Evolutionary conservation across 768 basidiomycete species (phyloP).

Genomic region (Leucocoprinus leucothites): DNA sequence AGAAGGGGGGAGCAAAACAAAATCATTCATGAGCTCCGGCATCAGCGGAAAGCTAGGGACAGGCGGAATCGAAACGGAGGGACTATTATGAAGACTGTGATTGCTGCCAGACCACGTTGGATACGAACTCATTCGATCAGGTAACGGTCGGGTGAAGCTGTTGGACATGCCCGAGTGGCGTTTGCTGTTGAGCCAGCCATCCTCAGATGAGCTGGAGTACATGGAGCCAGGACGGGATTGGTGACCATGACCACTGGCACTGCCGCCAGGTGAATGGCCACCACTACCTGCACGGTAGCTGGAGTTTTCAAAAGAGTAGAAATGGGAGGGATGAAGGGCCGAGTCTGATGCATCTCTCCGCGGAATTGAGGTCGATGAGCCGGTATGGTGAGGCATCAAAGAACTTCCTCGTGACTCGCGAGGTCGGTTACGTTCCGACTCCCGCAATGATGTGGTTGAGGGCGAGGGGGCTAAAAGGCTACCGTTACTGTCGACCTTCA

Average conservation of each 20-base stretch:
- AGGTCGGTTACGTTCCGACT: constrained; percentile 40
- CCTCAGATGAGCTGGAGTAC: constrained; percentile 58
- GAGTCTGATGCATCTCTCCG: constrained; percentile 47
- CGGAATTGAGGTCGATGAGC: constrained; percentile 29
- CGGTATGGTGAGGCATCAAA: constrained; percentile 33
- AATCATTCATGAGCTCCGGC: constrained; percentile 50
- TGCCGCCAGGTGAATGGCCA: constrained; percentile 15
- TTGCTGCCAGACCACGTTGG: constrained; percentile 39
- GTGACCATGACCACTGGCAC: constrained; percentile 24
- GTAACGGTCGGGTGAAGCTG: constrained; percentile 21
- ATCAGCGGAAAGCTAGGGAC: constrained; percentile 40
- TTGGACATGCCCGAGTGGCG: constrained; percentile 35
- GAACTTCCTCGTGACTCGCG: constrained; percentile 34
- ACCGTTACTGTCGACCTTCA: constrained; percentile 25
- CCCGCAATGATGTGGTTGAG: constrained; percentile 36
- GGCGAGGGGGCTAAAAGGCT: constrained; percentile 28
- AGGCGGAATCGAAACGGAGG: constrained; percentile 18
- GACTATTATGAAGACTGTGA: constrained; percentile 31
- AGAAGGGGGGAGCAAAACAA: constrained; percentile 69
- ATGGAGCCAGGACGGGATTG: constrained; percentile 54
- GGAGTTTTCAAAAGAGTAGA: constrained; percentile 15
- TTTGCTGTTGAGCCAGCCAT: constrained; percentile 39
- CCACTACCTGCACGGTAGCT: constrained; percentile 13
- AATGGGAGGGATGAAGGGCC: constrained; percentile 29
- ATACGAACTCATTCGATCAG: constrained; percentile 27